Evolutionary conservation across 352 stramenopile species (phyloP).

Genomic region (Phytopythium sindhum): DNA sequence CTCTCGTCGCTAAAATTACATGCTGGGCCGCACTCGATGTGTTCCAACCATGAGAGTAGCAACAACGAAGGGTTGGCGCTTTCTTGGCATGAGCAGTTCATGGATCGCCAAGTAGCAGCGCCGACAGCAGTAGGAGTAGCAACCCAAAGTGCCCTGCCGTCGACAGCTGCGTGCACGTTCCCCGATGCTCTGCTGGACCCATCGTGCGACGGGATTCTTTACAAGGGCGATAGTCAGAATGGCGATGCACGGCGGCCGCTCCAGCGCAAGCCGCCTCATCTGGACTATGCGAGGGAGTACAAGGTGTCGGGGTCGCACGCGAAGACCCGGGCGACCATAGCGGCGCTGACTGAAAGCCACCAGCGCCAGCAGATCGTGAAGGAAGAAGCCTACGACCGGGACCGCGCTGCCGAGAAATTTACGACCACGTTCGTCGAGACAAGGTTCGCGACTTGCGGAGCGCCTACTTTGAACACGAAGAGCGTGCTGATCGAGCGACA

Average conservation of each 20-base stretch:
- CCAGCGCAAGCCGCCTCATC: constrained; percentile 51
- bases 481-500: constrained; percentile 50
- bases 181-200: constrained; percentile 21
- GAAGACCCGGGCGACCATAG: constrained; percentile 42
- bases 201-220: constrained; percentile 48
- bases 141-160: background rate
- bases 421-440: constrained; percentile 54
- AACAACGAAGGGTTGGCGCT: background rate
- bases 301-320: constrained; percentile 24
- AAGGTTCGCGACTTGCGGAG: constrained; percentile 51
- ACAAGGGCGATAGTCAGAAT: constrained; percentile 16
- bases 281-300: constrained; percentile 57
- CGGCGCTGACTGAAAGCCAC: constrained; percentile 44
- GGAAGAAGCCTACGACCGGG: constrained; percentile 52
- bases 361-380: constrained; percentile 40
- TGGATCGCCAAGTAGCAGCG: background rate
- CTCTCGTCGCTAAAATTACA: background rate
- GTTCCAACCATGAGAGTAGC: background rate
- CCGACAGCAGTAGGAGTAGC: background rate
- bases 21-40: background rate
- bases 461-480: constrained; percentile 67
- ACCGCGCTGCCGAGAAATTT: constrained; percentile 34
- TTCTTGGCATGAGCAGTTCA: background rate
- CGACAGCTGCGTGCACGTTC: constrained; percentile 15
- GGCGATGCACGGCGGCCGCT: constrained; percentile 15